A percentile compares a stretch with the other conserved stretches of the same genome.
Conservation (phyloP, 2,329 filamentous ascomycete genomes). For the Talaromyces sp. region DNA sequence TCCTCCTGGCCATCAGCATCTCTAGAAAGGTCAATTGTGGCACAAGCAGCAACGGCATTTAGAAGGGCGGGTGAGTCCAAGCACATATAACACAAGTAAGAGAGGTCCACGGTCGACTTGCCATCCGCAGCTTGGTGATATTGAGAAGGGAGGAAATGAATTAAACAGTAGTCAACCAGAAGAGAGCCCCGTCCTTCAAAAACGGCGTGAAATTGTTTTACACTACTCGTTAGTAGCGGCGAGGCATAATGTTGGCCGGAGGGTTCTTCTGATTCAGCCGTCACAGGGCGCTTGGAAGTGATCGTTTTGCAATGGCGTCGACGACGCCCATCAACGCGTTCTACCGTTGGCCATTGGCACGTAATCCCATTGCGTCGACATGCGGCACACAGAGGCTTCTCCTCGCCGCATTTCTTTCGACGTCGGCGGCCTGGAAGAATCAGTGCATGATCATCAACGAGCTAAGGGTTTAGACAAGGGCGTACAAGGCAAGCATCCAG, state of each 20-base stretch:
- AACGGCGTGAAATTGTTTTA: neutral
- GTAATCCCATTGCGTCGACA: constrained; percentile 3
- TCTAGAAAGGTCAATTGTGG: neutral
- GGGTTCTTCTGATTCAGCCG: neutral
- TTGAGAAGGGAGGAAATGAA: constrained; percentile 7
- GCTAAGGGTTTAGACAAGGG: neutral
- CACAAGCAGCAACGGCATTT: constrained; percentile 9
- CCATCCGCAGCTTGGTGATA: constrained; percentile 10
- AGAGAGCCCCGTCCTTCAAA: neutral
- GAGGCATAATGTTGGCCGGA: neutral
- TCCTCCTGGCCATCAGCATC: neutral
- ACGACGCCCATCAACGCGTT: constrained; percentile 5
- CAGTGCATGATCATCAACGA: neutral
- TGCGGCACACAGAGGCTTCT: neutral
- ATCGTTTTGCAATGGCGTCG: neutral
- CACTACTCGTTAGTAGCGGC: neutral
- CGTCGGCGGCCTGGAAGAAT: constrained; percentile 3
- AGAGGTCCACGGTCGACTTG: constrained; percentile 3
- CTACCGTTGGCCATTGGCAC: constrained; percentile 5
- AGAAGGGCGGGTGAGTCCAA: constrained; percentile 7
- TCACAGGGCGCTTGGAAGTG: neutral
- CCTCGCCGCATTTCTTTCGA: constrained; percentile 10
- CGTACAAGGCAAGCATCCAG: constrained; percentile 8
- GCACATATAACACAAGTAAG: constrained; percentile 10
- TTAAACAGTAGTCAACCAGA: constrained; percentile 7